Evolutionary conservation across 495 filamentous ascomycete species (phyloP).

Genomic region (Viridothelium virens): DNA sequence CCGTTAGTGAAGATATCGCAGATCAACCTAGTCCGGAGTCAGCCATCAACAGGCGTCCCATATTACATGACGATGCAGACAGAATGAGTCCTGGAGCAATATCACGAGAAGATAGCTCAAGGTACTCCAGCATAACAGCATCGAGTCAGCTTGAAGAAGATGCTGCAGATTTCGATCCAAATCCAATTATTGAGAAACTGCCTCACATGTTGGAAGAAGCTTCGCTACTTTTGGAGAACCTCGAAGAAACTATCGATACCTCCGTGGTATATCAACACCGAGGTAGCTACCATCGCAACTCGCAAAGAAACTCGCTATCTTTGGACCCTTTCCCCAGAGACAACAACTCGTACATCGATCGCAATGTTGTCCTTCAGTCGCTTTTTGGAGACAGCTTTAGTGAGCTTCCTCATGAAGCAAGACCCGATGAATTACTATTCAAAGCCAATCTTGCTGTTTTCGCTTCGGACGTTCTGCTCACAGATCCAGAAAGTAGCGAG

Average conservation of each 20-base stretch:
- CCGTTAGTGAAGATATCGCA: conserved; percentile 31
- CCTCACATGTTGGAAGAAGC: conserved; percentile 12
- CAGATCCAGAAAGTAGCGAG: conserved; percentile 8
- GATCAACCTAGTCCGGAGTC: conserved; percentile 20
- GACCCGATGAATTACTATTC: conserved; percentile 24
- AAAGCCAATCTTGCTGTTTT: conserved; percentile 22
- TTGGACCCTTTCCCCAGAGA: conserved; percentile 18
- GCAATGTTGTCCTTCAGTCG: conserved; percentile 18
- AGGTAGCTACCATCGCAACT: no score
- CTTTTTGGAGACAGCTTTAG: conserved; percentile 16
- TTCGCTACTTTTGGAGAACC: conserved; percentile 11
- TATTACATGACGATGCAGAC: conserved; percentile 7
- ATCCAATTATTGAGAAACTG: conserved; percentile 21
- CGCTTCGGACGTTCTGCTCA: conserved; percentile 16
- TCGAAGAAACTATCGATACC: conserved; percentile 18
- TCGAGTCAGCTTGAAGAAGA: conserved; percentile 30
- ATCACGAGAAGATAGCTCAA: conserved; percentile 35
- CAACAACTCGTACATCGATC: conserved; percentile 21
- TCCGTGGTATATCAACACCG: not conserved
- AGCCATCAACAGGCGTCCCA: not conserved
- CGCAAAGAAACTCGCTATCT: conserved; percentile 14
- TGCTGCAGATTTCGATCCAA: conserved; percentile 22
- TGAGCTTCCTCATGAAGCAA: conserved; percentile 13
- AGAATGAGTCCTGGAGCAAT: conserved; percentile 12
- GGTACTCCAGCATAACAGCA: conserved; percentile 40